phyloP scores from a whole-genome alignment of 1,139 yeast genomes.

The Debaryomyces sp. region DNA sequence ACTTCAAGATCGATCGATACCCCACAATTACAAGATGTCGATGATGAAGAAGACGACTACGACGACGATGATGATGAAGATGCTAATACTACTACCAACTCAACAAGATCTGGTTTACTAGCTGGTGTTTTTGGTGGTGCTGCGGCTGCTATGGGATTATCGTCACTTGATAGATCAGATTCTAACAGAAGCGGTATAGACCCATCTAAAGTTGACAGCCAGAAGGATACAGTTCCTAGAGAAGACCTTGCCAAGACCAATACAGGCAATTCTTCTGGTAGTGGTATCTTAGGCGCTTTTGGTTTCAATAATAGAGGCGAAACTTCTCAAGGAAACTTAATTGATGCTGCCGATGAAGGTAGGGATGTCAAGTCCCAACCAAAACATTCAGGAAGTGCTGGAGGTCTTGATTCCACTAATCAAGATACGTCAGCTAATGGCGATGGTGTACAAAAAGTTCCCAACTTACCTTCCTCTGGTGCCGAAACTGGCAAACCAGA shows the following conservation, averaged over 20 bases:
- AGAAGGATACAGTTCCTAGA: conserved; percentile 4
- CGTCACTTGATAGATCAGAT: conserved; percentile 1
- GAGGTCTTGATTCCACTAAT: not conserved
- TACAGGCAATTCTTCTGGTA: not conserved
- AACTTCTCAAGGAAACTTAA: not conserved
- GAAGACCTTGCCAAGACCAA: conserved; percentile 1
- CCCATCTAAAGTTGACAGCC: conserved; percentile 3
- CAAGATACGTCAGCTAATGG: not conserved
- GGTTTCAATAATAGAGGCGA: not conserved
- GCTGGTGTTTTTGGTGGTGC: conserved; percentile 19
- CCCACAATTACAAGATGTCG: conserved; percentile 6
- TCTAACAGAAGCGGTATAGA: not conserved
- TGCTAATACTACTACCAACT: not conserved
- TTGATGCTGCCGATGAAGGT: conserved; percentile 2
- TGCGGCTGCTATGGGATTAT: conserved; percentile 17
- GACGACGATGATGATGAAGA: not conserved
- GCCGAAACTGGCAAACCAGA: not conserved
- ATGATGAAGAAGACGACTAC: not conserved
- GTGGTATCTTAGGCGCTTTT: not conserved
- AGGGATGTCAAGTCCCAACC: not conserved
- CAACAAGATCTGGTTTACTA: conserved; percentile 14
- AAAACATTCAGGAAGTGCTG: not conserved
- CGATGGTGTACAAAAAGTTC: conserved; percentile 6
- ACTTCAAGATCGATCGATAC: not conserved
- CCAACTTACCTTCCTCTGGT: not conserved